These are phyloP conservation scores for Kodamaea neixiangensis DNA, from an alignment of 805 yeast genomes.

Conservation along the genomic window DNA sequence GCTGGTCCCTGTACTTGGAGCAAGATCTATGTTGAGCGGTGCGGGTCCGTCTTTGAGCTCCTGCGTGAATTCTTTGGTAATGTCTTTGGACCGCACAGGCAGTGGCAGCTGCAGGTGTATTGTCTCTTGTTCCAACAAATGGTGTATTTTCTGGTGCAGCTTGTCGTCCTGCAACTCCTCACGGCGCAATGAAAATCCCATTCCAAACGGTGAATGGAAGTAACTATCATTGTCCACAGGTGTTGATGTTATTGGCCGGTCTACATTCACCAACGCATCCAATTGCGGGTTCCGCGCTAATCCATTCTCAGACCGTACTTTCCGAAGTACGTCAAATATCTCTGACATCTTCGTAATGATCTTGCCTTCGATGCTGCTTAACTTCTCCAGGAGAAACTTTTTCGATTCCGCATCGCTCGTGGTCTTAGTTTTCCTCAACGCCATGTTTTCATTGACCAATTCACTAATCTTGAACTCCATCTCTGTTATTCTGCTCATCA, in stretches of 20 bases:
- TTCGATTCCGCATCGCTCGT: conserved; percentile 15
- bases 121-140: neutral
- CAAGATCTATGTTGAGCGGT: neutral
- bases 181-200: neutral
- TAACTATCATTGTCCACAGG: conserved; percentile 14
- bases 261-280: conserved; percentile 12
- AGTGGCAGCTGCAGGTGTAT: conserved; percentile 3
- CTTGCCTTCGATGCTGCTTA: conserved; percentile 42
- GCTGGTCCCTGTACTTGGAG: neutral
- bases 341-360: conserved; percentile 46
- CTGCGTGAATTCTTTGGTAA: neutral
- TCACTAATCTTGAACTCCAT: conserved; percentile 54
- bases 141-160: neutral
- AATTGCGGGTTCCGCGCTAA: conserved; percentile 24
- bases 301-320: conserved; percentile 44
- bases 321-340: conserved; percentile 43
- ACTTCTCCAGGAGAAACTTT: conserved; percentile 38
- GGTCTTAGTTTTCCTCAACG: conserved; percentile 35
- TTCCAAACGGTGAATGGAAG: neutral
- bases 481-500: conserved; percentile 52
- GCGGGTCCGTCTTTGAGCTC: neutral
- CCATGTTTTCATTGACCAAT: conserved; percentile 51
- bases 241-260: conserved; percentile 21
- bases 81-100: neutral
- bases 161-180: neutral